Percentiles rank a stretch among this genome's conserved stretches.
Evolutionary conservation across 768 basidiomycete genomes (phyloP).

Genomic region (Serendipita vermifera): DNA sequence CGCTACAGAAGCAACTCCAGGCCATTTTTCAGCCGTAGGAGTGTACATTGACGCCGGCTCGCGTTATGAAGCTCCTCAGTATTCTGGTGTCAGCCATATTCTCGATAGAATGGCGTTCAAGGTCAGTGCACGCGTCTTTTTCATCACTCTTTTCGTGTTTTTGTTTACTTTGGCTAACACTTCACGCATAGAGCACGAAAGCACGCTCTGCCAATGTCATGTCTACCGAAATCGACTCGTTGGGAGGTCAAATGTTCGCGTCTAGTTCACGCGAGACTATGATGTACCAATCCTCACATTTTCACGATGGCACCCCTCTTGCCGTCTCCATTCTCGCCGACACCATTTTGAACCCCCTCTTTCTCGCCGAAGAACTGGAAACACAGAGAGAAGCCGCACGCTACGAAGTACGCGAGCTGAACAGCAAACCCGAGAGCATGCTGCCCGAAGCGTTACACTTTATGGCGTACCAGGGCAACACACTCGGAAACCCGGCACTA

Average conservation of each 20-base stretch:
- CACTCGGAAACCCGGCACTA: constrained; percentile 79
- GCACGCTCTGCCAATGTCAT: constrained; percentile 64
- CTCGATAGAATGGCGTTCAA: constrained; percentile 95
- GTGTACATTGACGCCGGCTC: constrained; percentile 91
- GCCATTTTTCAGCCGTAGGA: constrained; percentile 89
- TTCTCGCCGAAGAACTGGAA: constrained; percentile 65
- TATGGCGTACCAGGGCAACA: constrained; percentile 65
- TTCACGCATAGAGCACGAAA: constrained; percentile 48
- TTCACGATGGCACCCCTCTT: constrained; percentile 64
- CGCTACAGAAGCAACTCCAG: constrained; percentile 79
- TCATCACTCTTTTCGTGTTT: constrained; percentile 1
- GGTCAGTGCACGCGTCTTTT: constrained; percentile 32
- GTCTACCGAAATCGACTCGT: constrained; percentile 61
- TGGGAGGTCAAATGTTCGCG: constrained; percentile 87
- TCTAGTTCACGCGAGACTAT: constrained; percentile 86
- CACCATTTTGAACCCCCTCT: constrained; percentile 68
- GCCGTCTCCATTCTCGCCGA: constrained; percentile 85
- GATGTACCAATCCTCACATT: constrained; percentile 96
- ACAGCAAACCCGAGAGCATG: constrained; percentile 81
- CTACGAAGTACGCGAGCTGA: constrained; percentile 84
- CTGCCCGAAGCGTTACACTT: constrained; percentile 81
- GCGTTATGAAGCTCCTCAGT: constrained; percentile 64
- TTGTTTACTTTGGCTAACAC: background rate
- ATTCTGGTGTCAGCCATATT: constrained; percentile 79
- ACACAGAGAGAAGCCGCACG: constrained; percentile 74